Conservation (phyloP, 805 yeast genomes). For the Clavispora vitiphila region DNA sequence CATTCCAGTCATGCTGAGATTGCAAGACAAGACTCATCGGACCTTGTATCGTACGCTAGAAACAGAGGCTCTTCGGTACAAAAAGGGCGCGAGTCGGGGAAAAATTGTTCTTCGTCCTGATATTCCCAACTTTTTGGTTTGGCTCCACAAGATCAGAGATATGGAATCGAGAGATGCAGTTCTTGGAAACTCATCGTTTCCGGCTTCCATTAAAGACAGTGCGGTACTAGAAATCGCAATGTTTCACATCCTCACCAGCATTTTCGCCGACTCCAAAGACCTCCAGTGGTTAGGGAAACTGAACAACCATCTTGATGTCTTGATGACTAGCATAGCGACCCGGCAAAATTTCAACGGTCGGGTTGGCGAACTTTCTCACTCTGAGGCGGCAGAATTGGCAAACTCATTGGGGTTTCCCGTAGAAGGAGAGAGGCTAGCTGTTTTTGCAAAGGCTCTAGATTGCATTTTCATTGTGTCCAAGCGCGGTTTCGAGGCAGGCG, state of each 20-base stretch:
- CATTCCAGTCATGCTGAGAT: conserved; percentile 4
- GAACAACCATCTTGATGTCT: conserved; percentile 2
- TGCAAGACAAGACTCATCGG: conserved; percentile 17
- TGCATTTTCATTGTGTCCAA: neutral
- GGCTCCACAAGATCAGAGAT: conserved; percentile 12
- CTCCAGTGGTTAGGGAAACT: conserved; percentile 9
- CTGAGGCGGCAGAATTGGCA: neutral
- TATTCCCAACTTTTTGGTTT: conserved; percentile 12
- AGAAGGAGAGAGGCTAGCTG: neutral
- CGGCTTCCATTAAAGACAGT: neutral
- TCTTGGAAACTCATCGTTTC: conserved; percentile 1
- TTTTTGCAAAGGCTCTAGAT: neutral
- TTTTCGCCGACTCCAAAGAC: conserved; percentile 6
- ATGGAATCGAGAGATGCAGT: conserved; percentile 1
- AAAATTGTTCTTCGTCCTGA: conserved; percentile 10
- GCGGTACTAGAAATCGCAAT: conserved; percentile 8
- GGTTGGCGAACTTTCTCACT: neutral
- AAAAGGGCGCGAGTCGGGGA: neutral
- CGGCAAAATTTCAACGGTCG: neutral
- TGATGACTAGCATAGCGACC: conserved; percentile 1
- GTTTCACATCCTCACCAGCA: conserved; percentile 12
- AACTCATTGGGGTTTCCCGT: neutral
- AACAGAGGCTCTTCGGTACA: conserved; percentile 9
- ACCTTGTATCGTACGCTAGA: conserved; percentile 11
- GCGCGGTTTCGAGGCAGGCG: conserved; percentile 4